These are phyloP conservation scores for Backusella luteola DNA, from an alignment of 192 early-diverging fungal species.

Conservation along the genomic window DNA sequence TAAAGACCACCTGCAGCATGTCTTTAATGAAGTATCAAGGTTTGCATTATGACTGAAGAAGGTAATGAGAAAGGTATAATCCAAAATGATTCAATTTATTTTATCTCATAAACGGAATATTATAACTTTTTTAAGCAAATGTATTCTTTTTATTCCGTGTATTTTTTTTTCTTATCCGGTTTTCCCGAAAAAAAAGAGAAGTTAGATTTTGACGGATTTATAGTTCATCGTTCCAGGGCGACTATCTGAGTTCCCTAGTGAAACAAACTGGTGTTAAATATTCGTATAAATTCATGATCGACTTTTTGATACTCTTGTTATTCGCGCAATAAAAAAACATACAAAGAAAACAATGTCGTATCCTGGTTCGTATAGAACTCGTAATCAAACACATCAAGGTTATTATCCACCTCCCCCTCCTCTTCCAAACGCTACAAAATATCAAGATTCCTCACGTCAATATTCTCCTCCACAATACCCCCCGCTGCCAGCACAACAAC, in stretches of 20 bases:
- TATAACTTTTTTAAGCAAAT: no score
- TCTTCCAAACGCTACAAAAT: neutral
- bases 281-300: neutral
- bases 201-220: neutral
- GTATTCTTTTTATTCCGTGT: no score
- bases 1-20: no score
- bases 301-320: neutral
- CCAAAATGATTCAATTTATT: no score
- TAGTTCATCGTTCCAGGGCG: neutral
- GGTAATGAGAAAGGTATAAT: no score
- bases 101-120: no score
- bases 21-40: no score
- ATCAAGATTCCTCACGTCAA: neutral
- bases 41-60: no score
- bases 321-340: neutral
- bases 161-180: neutral
- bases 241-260: neutral
- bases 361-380: constrained; percentile 19
- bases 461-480: neutral
- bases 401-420: neutral
- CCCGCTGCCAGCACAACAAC: neutral
- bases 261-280: neutral
- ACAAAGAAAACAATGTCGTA: constrained; percentile 16
- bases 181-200: neutral
- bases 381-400: constrained; percentile 9